Conservation (phyloP, 2,329 filamentous ascomycete species). For the Corniculantispora saksenae region DNA sequence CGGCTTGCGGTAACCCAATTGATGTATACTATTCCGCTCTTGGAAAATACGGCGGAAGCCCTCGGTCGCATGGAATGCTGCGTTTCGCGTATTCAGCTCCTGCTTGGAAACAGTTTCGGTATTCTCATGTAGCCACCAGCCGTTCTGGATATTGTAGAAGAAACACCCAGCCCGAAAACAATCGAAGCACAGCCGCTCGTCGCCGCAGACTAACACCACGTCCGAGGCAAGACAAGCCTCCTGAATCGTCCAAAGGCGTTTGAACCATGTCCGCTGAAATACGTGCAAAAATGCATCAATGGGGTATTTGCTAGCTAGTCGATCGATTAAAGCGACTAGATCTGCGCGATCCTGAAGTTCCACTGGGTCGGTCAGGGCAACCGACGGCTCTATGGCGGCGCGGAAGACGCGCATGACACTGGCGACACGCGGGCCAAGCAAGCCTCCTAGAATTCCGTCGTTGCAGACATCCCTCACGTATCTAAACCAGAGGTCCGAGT, state of each 20-base stretch:
- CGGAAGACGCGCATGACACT: conserved; percentile 31
- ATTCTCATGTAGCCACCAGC: conserved; percentile 27
- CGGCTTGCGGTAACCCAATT: conserved; percentile 15
- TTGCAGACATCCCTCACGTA: conserved; percentile 21
- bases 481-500: conserved; percentile 27
- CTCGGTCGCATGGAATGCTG: conserved; percentile 26
- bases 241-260: conserved; percentile 38
- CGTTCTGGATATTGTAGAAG: conserved; percentile 34
- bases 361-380: conserved; percentile 22
- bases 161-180: conserved; percentile 28
- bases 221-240: conserved; percentile 31
- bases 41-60: conserved; percentile 30
- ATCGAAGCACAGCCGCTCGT: conserved; percentile 28
- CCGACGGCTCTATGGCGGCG: conserved; percentile 28
- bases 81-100: conserved; percentile 23
- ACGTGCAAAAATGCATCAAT: conserved; percentile 30
- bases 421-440: conserved; percentile 27
- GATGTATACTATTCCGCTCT: conserved; percentile 34
- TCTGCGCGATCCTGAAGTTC: conserved; percentile 30
- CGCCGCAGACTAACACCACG: conserved; percentile 31
- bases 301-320: conserved; percentile 28
- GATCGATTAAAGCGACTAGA: conserved; percentile 27
- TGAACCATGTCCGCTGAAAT: conserved; percentile 32
- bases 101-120: conserved; percentile 15
- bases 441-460: conserved; percentile 26